Conservation (phyloP, 371 early-diverging fungal species). For the Mucor sp. region DNA sequence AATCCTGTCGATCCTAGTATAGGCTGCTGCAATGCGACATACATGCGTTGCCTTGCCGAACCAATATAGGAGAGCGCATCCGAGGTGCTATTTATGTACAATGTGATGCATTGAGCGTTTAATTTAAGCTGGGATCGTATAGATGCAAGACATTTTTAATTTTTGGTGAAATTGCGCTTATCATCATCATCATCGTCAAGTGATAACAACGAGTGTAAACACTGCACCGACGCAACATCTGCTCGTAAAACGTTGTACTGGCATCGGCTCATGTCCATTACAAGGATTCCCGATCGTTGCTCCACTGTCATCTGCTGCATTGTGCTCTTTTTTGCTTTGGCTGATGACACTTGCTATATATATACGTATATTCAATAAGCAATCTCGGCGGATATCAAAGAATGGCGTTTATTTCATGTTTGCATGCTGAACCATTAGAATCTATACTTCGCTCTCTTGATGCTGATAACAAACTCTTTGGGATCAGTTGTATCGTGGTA, state of each 20-base stretch:
- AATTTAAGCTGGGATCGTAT: neutral
- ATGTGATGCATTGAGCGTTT: neutral
- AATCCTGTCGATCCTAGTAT: neutral
- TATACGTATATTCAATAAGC: neutral
- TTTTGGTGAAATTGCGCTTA: neutral
- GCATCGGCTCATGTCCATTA: neutral
- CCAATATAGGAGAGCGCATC: neutral
- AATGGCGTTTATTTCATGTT: neutral
- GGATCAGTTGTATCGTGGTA: slow-evolving; percentile 53
- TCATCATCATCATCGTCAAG: neutral
- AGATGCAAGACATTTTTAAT: neutral
- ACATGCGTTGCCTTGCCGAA: neutral
- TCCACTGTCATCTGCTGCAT: neutral
- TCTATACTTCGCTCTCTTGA: slow-evolving; percentile 55
- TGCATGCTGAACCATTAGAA: neutral
- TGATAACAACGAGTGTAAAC: neutral
- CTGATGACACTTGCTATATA: neutral
- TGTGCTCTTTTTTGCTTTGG: neutral
- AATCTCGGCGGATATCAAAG: neutral
- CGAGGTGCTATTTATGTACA: neutral
- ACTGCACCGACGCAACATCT: neutral
- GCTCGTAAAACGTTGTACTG: neutral
- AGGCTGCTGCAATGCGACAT: neutral
- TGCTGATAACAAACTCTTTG: slow-evolving; percentile 57
- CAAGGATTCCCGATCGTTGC: neutral